These are phyloP conservation scores for Haplosporangium gracile DNA, from an alignment of 192 early-diverging fungal species.

Conservation along the genomic window DNA sequence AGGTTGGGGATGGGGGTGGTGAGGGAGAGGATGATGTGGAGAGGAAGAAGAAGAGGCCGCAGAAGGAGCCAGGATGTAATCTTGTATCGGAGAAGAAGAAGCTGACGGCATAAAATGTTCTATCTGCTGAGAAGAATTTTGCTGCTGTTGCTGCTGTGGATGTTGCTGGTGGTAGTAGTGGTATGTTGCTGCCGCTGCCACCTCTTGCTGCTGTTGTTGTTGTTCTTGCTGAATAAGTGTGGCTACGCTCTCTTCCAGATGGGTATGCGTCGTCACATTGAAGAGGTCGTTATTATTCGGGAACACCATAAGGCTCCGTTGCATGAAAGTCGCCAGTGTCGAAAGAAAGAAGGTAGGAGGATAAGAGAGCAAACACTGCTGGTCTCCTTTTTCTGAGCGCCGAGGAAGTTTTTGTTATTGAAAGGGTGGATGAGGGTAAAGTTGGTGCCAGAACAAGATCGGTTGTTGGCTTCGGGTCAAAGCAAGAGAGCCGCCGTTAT, in stretches of 20 bases:
- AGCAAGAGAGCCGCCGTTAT: not conserved
- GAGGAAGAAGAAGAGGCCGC: constrained; percentile 6
- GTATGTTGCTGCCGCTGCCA: not conserved
- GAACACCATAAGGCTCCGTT: constrained; percentile 41
- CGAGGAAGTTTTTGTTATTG: not conserved
- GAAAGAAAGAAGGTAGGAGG: not conserved
- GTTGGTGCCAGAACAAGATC: no score
- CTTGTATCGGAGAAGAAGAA: constrained; percentile 26
- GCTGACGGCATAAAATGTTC: constrained; percentile 19
- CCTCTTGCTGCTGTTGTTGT: constrained; percentile 18
- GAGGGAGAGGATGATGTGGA: constrained; percentile 2
- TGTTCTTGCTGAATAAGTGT: constrained; percentile 33
- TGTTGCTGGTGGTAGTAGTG: constrained; percentile 11
- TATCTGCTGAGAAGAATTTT: not conserved
- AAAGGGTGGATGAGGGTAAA: not conserved
- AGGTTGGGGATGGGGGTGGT: constrained; percentile 5
- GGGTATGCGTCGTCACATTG: constrained; percentile 35
- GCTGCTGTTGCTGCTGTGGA: constrained; percentile 4
- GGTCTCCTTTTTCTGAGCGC: constrained; percentile 2
- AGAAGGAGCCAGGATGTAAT: constrained; percentile 64
- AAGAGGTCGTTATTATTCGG: constrained; percentile 38
- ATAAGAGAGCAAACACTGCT: not conserved
- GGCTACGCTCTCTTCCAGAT: constrained; percentile 35
- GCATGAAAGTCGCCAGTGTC: constrained; percentile 17
- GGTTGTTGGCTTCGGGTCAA: no score